Evolutionary conservation across 345 rosid genomes (phyloP).

Genomic region (Eucalyptus brandiana): DNA sequence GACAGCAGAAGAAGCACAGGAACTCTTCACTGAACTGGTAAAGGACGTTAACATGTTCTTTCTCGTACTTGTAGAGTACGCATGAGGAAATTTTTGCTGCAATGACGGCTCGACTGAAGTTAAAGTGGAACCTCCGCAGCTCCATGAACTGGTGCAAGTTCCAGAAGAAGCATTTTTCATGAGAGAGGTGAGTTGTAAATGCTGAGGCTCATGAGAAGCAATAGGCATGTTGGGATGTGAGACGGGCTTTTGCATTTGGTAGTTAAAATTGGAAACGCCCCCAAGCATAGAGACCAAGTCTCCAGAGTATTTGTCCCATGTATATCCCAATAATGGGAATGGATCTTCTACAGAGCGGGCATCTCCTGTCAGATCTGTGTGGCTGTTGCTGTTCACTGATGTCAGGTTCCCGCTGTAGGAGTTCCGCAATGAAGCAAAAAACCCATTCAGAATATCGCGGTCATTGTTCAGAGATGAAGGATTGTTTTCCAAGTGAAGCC

Average conservation of each 20-base stretch:
- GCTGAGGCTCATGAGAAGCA: not conserved
- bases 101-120: slow-evolving; percentile 20
- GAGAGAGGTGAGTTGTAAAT: not conserved
- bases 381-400: slow-evolving; percentile 17
- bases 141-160: slow-evolving; percentile 24
- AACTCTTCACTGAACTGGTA: not conserved
- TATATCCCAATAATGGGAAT: not conserved
- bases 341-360: not conserved
- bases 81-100: not conserved
- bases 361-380: slow-evolving; percentile 15
- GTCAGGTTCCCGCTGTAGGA: slow-evolving; percentile 18
- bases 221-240: not conserved
- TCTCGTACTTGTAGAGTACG: not conserved
- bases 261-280: not conserved
- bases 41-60: not conserved
- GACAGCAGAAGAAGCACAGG: not conserved
- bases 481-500: not conserved
- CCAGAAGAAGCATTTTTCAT: not conserved
- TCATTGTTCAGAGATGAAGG: slow-evolving; percentile 25
- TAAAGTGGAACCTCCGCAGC: slow-evolving; percentile 26
- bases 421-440: slow-evolving; percentile 46
- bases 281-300: not conserved
- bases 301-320: not conserved
- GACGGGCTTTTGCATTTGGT: not conserved
- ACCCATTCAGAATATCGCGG: slow-evolving; percentile 25